Evolutionary conservation across 2,329 filamentous ascomycete genomes (phyloP), one percentile per base, ranked within the genome.

Genomic region (Colletotrichum eremochloae): DNA sequence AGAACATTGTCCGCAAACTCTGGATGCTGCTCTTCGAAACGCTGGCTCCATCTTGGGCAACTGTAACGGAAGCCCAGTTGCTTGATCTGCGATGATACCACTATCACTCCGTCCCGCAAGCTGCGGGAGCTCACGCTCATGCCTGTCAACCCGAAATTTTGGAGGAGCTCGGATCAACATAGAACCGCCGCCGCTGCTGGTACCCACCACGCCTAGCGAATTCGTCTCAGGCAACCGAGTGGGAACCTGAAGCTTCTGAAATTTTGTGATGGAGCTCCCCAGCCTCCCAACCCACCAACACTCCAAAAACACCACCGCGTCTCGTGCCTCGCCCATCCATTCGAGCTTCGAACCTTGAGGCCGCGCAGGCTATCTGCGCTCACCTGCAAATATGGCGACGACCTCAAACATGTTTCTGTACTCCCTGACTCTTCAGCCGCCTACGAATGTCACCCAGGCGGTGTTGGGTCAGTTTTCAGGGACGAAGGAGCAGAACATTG

Each of bases 351-450:
- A 71, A 73, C 73, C 76, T 73, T 75, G 79, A 75, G 81, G 84
- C 84, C 84, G 84, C 83, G 84, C 85, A 85, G 86, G 84, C 84
- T 84, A 80, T 80, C 84, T 85, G 85, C 84, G 84, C 83, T 80
- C 79, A 82, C 79, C 79, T 79, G 83, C 79, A 80, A 88, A 80
- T 81, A 98, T 98, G 96, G 96, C 96, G 86, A 97, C 95, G 81
- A 98, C 96, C 74, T 98, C 95, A 76, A 96, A 96, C 82, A 97
- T 98, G 94, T 98, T 98, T 83, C 92, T 99, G 86, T 99, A 99
- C 86, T 96, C 94, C 79, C 88, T 99, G 86, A 98, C 96, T 77
- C 92, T 99, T 79, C 95, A 98, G 84, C 93, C 94, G 77, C 94
- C 96, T 44, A 95, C 95, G 76, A 93, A 94, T 72, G 91, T 97